phyloP scores from a whole-genome alignment of 1,284 basidiomycete species.

The Microbotryum violaceum region DNA sequence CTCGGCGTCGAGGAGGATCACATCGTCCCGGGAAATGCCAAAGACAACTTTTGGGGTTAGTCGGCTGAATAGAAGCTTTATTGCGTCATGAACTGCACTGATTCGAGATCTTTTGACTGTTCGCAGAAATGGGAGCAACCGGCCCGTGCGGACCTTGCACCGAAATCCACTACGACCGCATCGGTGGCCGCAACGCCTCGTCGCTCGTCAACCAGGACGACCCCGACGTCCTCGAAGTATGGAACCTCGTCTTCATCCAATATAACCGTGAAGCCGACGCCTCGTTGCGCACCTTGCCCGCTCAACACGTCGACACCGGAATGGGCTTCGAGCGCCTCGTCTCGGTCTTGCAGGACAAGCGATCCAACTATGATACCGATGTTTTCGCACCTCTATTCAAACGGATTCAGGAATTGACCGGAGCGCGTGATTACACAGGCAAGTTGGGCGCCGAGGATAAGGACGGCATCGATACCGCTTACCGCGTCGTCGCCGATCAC shows the following conservation, averaged over 20 bases:
- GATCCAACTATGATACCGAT: conserved; percentile 97
- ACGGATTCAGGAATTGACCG: conserved; percentile 81
- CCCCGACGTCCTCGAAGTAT: conserved; percentile 82
- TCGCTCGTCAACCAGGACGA: conserved; percentile 91
- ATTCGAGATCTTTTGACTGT: not conserved
- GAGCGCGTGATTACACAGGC: conserved; percentile 77
- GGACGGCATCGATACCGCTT: conserved; percentile 95
- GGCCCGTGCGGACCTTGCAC: conserved; percentile 97
- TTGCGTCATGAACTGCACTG: too few species aligned
- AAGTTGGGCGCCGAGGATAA: conserved; percentile 86
- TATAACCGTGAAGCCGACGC: conserved; percentile 92
- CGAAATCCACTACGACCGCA: conserved; percentile 94
- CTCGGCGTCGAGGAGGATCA: conserved; percentile 82
- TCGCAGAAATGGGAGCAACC: conserved; percentile 89
- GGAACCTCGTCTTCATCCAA: conserved; percentile 99
- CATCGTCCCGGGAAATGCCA: conserved; percentile 86
- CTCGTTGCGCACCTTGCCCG: conserved; percentile 69
- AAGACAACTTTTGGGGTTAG: conserved; percentile 98
- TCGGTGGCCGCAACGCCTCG: conserved; percentile 86
- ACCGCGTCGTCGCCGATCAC: conserved; percentile 94
- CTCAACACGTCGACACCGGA: conserved; percentile 94
- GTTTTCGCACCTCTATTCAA: conserved; percentile 84
- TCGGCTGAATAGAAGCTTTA: conserved; percentile 17
- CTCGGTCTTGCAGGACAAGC: conserved; percentile 80
- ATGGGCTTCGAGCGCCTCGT: conserved; percentile 99